Evolutionary conservation across 176 grass and related monocot species (phyloP).

Genomic region (Poa annua): DNA sequence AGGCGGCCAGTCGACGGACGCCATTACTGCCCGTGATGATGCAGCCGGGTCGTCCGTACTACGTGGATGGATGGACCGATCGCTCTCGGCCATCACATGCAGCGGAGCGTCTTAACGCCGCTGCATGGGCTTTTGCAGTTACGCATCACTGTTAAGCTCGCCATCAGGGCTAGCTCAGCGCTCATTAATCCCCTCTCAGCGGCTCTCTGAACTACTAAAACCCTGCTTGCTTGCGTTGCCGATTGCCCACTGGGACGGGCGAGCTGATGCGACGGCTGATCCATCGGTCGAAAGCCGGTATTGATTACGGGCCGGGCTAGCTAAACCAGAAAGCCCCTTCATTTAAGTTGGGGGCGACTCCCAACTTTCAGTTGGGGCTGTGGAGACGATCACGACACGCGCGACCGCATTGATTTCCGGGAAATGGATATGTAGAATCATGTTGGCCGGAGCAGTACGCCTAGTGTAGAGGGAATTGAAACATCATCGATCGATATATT

Average conservation of each 20-base stretch:
- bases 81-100: constrained; percentile 52
- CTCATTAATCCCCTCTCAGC: background rate
- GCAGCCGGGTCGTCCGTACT: background rate
- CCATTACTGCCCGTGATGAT: constrained; percentile 34
- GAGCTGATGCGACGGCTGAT: constrained; percentile 31
- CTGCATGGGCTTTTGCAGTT: constrained; percentile 59
- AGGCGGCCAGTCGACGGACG: background rate
- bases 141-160: constrained; percentile 50
- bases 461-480: background rate
- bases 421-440: background rate
- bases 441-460: background rate
- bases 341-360: background rate
- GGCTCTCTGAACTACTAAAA: background rate
- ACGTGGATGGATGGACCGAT: background rate
- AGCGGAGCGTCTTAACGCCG: constrained; percentile 35
- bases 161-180: constrained; percentile 10
- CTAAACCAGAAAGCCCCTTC: constrained; percentile 8
- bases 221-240: background rate
- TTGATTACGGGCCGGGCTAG: background rate
- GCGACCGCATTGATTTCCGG: constrained; percentile 41
- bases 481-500: background rate
- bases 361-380: constrained; percentile 46
- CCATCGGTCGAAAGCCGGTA: constrained; percentile 35
- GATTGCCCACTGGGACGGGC: background rate
- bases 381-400: constrained; percentile 23